Percentiles rank a stretch among this genome's conserved stretches.
Conservation (phyloP, 1,284 basidiomycete species). For the Cutaneotrichosporon arboriforme region DNA sequence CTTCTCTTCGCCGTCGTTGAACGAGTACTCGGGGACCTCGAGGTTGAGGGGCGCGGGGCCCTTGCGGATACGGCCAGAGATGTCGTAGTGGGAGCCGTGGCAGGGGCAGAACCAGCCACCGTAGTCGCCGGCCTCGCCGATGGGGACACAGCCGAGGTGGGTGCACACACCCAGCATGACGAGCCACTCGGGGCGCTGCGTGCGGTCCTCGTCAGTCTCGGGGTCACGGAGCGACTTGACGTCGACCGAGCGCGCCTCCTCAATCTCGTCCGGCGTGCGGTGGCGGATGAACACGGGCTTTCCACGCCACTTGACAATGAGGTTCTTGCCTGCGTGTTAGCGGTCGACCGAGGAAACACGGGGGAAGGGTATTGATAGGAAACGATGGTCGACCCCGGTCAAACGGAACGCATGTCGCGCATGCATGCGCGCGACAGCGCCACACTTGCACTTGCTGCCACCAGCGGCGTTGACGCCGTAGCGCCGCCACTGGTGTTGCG, state of each 20-base stretch:
- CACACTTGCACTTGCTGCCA: background rate
- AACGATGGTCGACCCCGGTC: background rate
- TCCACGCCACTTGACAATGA: constrained; percentile 98
- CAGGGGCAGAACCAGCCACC: constrained; percentile 99
- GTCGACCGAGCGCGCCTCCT: constrained; percentile 81
- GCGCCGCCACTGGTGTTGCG: too few species aligned
- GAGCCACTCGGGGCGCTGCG: constrained; percentile 96
- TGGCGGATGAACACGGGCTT: constrained; percentile 99
- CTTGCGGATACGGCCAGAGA: constrained; percentile 82
- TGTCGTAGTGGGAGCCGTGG: constrained; percentile 93
- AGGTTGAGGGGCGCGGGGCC: constrained; percentile 94
- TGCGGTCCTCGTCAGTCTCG: constrained; percentile 77
- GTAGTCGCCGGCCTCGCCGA: constrained; percentile 94
- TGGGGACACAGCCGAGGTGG: constrained; percentile 97
- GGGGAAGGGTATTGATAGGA: background rate
- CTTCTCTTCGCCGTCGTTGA: constrained; percentile 83
- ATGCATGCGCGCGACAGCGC: background rate
- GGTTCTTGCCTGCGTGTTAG: constrained; percentile 48
- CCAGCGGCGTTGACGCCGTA: background rate
- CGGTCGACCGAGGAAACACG: background rate
- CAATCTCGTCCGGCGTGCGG: constrained; percentile 85
- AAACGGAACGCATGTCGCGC: background rate
- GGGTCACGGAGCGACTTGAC: constrained; percentile 89
- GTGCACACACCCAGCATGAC: constrained; percentile 98
- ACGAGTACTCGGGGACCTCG: constrained; percentile 81